Evolutionary conservation across 225 moss, liverwort and hornwort species (phyloP), one percentile per base, ranked within the genome.

Genomic region (Marchantia polymorpha): DNA sequence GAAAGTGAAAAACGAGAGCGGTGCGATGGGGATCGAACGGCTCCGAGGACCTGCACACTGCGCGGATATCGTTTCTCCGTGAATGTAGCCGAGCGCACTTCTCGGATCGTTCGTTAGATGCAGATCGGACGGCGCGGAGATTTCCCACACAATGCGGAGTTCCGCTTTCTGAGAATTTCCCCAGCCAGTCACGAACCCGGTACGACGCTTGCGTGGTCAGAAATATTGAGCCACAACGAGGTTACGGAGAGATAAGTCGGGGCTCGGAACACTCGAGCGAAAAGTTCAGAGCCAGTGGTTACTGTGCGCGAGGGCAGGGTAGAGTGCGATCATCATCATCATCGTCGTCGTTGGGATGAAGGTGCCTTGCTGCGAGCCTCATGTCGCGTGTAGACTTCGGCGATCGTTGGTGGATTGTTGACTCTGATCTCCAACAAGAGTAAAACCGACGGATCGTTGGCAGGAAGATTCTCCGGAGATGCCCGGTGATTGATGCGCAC

Each of bases 361-460:
- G 65, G 27, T 29, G 65, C 64, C 26, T 23, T 23, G 14, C 64
- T 39, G 39, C 17, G 6, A 10, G 66, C 66, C 14, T 14, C 17
- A 25, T 65, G 25, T 67, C 67, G 67, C 31, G 27, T 67, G 67
- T 67, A 29, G 67, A 67, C 67, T 67, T 67, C 15, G 30, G n/a
- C 31, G 30, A 31, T 11, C 29, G 39, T 39, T 39, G 47, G 69
- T 39, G 7, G 46, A 69, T 16, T 69, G 47, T 19, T 69, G 39
- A 46, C 39, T 19, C 29, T 9, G 26, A 29, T 12, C 47, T 48
- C 39, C 39, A 46, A 69, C 46, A 69, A 69, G 26, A 65, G 69
- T 69, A 19, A 15, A 29, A 30, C 17, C 46, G 69, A 69, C 69
- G 47, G 69, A 69, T 69, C 15, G 2, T 69, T 46, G 20, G 47